A percentile compares a stretch with the other conserved stretches of the same genome.
phyloP scores from a whole-genome alignment of 73 alveolate genomes.

The Halteria grandinella region DNA sequence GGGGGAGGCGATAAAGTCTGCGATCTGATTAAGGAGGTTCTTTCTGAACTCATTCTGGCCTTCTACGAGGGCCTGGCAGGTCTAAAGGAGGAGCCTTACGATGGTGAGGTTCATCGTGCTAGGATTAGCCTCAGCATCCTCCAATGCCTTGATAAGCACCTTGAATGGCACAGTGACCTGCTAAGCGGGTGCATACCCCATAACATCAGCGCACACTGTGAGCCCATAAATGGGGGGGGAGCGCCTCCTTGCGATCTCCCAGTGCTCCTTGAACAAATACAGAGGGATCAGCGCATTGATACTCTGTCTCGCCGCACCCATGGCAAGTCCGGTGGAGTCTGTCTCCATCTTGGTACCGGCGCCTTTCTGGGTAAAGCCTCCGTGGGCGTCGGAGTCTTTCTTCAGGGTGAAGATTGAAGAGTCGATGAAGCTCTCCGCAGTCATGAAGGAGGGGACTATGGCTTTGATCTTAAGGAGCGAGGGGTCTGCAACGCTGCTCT shows the following conservation, averaged over 20 bases:
- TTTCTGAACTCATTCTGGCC: constrained; percentile 25
- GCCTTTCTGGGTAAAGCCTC: constrained; percentile 9
- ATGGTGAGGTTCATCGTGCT: too few species aligned
- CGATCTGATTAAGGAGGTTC: background rate
- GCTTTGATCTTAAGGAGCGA: constrained; percentile 10
- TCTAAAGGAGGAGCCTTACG: constrained; percentile 26
- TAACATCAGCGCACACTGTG: constrained; percentile 25
- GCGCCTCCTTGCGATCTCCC: constrained; percentile 33
- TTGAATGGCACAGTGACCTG: constrained; percentile 21
- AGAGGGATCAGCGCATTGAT: constrained; percentile 38
- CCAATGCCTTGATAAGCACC: constrained; percentile 6
- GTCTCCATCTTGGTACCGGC: too few species aligned
- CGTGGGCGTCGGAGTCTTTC: constrained; percentile 15
- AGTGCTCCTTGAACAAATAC: constrained; percentile 25
- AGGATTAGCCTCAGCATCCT: too few species aligned
- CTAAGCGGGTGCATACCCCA: constrained; percentile 32
- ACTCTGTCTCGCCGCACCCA: constrained; percentile 24
- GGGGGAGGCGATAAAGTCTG: constrained; percentile 17
- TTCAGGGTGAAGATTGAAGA: too few species aligned
- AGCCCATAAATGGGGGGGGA: constrained; percentile 25
- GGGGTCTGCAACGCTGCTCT: constrained; percentile 43
- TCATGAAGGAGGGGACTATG: constrained; percentile 36
- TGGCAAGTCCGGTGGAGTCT: constrained; percentile 12
- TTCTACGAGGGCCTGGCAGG: constrained; percentile 47
- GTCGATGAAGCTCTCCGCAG: constrained; percentile 17